Evolutionary conservation across 2,329 filamentous ascomycete species (phyloP).

Genomic region (Exophiala dermatitidis): DNA sequence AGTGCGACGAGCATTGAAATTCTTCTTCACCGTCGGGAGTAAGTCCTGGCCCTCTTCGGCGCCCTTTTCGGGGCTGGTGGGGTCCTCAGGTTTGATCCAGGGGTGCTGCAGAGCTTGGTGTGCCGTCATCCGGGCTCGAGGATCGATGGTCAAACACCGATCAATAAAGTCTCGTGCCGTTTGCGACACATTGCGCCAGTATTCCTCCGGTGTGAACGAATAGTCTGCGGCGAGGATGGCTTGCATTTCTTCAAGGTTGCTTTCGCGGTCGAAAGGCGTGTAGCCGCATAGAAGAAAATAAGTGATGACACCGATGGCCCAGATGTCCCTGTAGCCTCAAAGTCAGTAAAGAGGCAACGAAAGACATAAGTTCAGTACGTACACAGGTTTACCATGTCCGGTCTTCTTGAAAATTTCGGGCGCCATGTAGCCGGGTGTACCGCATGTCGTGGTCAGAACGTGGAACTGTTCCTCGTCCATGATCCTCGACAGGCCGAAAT

Average conservation of each 20-base stretch:
- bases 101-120: constrained; percentile 64
- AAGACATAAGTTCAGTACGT: constrained; percentile 28
- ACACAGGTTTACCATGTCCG: constrained; percentile 94
- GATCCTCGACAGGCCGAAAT: constrained; percentile 91
- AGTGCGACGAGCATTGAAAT: constrained; percentile 60
- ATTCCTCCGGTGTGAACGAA: constrained; percentile 86
- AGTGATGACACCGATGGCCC: constrained; percentile 97
- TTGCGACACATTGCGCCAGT: constrained; percentile 89
- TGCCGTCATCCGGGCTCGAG: constrained; percentile 78
- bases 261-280: constrained; percentile 95
- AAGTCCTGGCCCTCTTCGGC: constrained; percentile 46
- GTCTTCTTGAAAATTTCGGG: constrained; percentile 99
- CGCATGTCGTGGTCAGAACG: constrained; percentile 93
- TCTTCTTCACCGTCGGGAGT: constrained; percentile 61
- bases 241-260: constrained; percentile 98
- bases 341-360: not conserved
- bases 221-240: constrained; percentile 96
- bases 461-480: constrained; percentile 99
- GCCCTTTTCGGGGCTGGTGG: constrained; percentile 31
- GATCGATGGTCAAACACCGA: constrained; percentile 84
- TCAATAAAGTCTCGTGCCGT: constrained; percentile 87
- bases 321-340: constrained; percentile 61
- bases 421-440: constrained; percentile 97
- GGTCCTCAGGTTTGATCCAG: constrained; percentile 55
- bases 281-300: constrained; percentile 98